Base-by-base conservation (phyloP, 768 basidiomycete genomes). In the Coprinopsis cinerea region DNA sequence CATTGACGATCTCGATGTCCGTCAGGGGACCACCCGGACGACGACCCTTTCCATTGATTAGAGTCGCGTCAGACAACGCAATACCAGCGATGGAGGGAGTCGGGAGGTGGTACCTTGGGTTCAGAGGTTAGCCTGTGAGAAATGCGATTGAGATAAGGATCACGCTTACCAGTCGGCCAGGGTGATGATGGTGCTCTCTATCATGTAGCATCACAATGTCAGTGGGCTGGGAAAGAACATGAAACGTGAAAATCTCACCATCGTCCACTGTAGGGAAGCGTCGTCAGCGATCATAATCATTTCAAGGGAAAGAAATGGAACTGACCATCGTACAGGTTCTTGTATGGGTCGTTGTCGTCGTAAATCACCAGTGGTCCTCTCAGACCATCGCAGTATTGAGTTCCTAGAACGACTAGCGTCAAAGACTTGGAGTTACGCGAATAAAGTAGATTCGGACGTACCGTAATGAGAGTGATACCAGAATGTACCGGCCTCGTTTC, bases 361-460 rank as follows among this genome's bases (percentile, higher is more conserved):
- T 76, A 75, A 13, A 79, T 62, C 5, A 80, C 67, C 28, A 79
- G 30, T 2, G 72, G 65, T 0, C 78, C 78, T 36, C 79, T 61
- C 22, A 81, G 64, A 0, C 78, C 79, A 47, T 81, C 79, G 44
- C 79, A 81, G 49, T 80, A 80, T 60, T 81, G 79, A 0, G 71
- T 69, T 4, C 67, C 68, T 63, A 26, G 25, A n/a, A n/a, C n/a
- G 24, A 26, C 17, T 32, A 15, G 7, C 30, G 15, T 15, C 7
- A 32, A 32, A 7, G 30, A 15, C 9, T 32, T 32, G 15, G 15
- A 7, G 15, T 7, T 15, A 15, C 30, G 9, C 30, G 30, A 32
- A 32, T 32, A 7, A 32, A 32, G 30, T 7, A 39, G 11, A 39
- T 10, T 39, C 18, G 17, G 18, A 46, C 57, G 30, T 54, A 65